A percentile compares a stretch with the other conserved stretches of the same genome.
Evolutionary conservation across 139 green algal genomes (phyloP).

Genomic region (Marvania coccoides): DNA sequence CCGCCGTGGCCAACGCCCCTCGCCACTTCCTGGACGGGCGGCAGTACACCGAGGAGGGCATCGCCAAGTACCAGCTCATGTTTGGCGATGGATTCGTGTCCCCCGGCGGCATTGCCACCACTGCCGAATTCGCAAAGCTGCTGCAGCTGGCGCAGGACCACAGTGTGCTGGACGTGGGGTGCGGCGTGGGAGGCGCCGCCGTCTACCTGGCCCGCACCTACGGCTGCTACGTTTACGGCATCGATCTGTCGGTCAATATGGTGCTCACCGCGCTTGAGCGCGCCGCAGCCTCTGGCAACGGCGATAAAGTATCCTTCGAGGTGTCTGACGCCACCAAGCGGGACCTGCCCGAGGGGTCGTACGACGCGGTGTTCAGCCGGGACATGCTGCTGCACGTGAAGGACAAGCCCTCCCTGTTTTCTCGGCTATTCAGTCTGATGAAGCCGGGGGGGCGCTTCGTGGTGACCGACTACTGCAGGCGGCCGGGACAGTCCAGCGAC

Average conservation of each 20-base stretch:
- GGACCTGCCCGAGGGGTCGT: constrained; percentile 35
- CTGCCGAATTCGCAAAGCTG: constrained; percentile 43
- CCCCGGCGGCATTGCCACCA: constrained; percentile 52
- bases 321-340: constrained; percentile 55
- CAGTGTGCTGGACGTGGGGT: constrained; percentile 71
- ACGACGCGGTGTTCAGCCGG: constrained; percentile 61
- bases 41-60: constrained; percentile 56
- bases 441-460: constrained; percentile 68
- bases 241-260: constrained; percentile 83
- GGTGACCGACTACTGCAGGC: constrained; percentile 77
- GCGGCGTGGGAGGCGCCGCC: constrained; percentile 58
- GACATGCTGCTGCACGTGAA: constrained; percentile 77
- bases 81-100: constrained; percentile 73
- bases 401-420: constrained; percentile 67
- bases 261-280: constrained; percentile 58
- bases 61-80: constrained; percentile 69
- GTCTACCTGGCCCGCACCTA: constrained; percentile 57
- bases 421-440: constrained; percentile 44
- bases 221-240: constrained; percentile 61
- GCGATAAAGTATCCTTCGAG: constrained; percentile 62
- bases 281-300: constrained; percentile 21
- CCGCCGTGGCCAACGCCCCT: constrained; percentile 14
- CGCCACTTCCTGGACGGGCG: constrained; percentile 62
- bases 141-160: constrained; percentile 57
- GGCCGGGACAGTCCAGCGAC: not conserved